A percentile compares a stretch with the other conserved stretches of the same genome.
These are phyloP conservation scores for Cytospora schulzeri DNA, from an alignment of 2,329 filamentous ascomycete genomes.

Conservation along the genomic window DNA sequence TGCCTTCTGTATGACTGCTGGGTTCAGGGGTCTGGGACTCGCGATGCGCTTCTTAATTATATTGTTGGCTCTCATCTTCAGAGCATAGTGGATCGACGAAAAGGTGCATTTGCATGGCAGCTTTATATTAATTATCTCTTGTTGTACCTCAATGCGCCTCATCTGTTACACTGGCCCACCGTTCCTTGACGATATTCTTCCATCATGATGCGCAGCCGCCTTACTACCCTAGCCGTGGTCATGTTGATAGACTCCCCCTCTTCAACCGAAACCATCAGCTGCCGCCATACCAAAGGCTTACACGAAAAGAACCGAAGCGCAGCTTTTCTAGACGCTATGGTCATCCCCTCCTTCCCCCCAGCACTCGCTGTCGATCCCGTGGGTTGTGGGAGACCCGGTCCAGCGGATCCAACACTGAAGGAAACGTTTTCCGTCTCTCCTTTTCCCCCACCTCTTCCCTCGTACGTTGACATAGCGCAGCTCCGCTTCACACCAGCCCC, in stretches of 20 bases:
- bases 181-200: not conserved
- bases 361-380: not conserved
- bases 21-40: not conserved
- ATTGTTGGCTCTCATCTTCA: too few relatives aligned
- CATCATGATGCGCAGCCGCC: not conserved
- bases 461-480: not conserved
- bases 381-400: too few relatives aligned
- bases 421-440: not conserved
- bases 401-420: not conserved
- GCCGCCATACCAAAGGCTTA: too few relatives aligned
- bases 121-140: not conserved
- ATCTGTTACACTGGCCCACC: not conserved
- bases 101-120: not conserved
- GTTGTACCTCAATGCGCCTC: not conserved
- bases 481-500: not conserved
- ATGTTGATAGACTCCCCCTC: too few relatives aligned
- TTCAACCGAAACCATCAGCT: too few relatives aligned
- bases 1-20: not conserved
- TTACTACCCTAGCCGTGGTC: too few relatives aligned
- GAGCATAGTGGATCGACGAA: too few relatives aligned
- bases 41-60: too few relatives aligned
- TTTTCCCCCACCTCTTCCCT: not conserved
- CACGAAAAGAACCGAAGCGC: not conserved
- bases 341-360: too few relatives aligned
- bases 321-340: not conserved